phyloP scores from a whole-genome alignment of 805 yeast genomes.

The Citeromyces nyonsensis region DNA sequence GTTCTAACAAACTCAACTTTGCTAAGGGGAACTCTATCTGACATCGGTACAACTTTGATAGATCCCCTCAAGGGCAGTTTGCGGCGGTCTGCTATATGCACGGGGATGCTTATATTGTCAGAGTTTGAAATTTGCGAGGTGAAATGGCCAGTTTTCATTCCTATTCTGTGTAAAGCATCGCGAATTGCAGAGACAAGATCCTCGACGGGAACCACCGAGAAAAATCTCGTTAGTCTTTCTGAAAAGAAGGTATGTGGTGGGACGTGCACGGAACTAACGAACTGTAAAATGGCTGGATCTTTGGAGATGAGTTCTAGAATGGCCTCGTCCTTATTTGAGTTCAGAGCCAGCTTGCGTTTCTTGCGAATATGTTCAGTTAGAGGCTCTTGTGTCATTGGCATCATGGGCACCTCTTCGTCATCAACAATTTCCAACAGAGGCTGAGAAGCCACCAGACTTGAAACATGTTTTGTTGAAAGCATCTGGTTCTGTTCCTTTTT shows the following conservation, averaged over 20 bases:
- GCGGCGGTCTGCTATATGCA: slow-evolving; percentile 26
- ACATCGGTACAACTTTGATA: slow-evolving; percentile 23
- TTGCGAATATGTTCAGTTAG: slow-evolving; percentile 19
- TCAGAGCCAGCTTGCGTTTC: slow-evolving; percentile 10
- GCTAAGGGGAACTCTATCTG: slow-evolving; percentile 21
- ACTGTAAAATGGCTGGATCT: slow-evolving; percentile 37
- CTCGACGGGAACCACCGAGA: slow-evolving; percentile 26
- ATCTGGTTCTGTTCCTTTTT: slow-evolving; percentile 1
- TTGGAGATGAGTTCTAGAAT: slow-evolving; percentile 22
- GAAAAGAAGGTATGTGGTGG: slow-evolving; percentile 13
- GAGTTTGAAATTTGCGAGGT: slow-evolving; percentile 2
- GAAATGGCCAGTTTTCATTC: slow-evolving; percentile 12
- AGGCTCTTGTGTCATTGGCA: slow-evolving; percentile 24
- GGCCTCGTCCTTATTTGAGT: slow-evolving; percentile 14
- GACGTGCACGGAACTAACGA: slow-evolving; percentile 12
- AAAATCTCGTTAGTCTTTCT: slow-evolving; percentile 35
- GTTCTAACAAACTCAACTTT: slow-evolving; percentile 38
- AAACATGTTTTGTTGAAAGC: neutral
- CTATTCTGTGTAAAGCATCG: slow-evolving; percentile 25
- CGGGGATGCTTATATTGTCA: slow-evolving; percentile 8
- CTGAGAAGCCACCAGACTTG: slow-evolving; percentile 22
- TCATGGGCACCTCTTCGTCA: slow-evolving; percentile 10
- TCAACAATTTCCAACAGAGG: slow-evolving; percentile 26
- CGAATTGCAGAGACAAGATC: slow-evolving; percentile 22
- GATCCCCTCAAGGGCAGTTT: slow-evolving; percentile 28